These are phyloP conservation scores for Exserohilum rostratum DNA, from an alignment of 2,329 filamentous ascomycete genomes.

Conservation along the genomic window DNA sequence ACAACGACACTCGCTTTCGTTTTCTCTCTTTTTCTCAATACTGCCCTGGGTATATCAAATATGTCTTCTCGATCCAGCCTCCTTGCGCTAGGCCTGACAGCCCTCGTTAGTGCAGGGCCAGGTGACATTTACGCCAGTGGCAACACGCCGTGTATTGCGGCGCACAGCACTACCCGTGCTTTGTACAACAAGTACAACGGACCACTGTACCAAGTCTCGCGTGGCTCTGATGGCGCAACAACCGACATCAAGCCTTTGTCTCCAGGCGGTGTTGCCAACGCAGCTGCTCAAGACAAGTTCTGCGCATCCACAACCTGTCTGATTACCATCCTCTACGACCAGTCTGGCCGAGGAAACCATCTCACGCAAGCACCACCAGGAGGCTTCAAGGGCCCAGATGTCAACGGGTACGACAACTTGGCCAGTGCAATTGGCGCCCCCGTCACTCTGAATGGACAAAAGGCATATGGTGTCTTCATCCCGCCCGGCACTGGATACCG, in stretches of 20 bases:
- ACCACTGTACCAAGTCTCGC: slow-evolving; percentile 65
- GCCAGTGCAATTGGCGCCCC: slow-evolving; percentile 66
- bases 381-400: slow-evolving; percentile 62
- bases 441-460: slow-evolving; percentile 64
- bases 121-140: slow-evolving; percentile 67
- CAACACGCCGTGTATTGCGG: slow-evolving; percentile 67
- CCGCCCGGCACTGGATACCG: slow-evolving; percentile 68
- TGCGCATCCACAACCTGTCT: slow-evolving; percentile 66
- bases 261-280: slow-evolving; percentile 67
- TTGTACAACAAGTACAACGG: slow-evolving; percentile 62
- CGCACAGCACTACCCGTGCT: slow-evolving; percentile 69
- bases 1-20: neutral
- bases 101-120: slow-evolving; percentile 55
- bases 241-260: slow-evolving; percentile 58
- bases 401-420: slow-evolving; percentile 64
- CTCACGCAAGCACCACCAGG: slow-evolving; percentile 67
- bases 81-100: slow-evolving; percentile 17
- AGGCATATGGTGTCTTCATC: slow-evolving; percentile 68
- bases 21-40: neutral
- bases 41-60: neutral
- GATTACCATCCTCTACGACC: slow-evolving; percentile 70
- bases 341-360: slow-evolving; percentile 67
- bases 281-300: slow-evolving; percentile 65
- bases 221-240: slow-evolving; percentile 59
- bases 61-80: slow-evolving; percentile 18